A percentile compares a stretch with the other conserved stretches of the same genome.
These are phyloP conservation scores for Pseudocercospora musae DNA, from an alignment of 2,329 filamentous ascomycete genomes.

Conservation along the genomic window DNA sequence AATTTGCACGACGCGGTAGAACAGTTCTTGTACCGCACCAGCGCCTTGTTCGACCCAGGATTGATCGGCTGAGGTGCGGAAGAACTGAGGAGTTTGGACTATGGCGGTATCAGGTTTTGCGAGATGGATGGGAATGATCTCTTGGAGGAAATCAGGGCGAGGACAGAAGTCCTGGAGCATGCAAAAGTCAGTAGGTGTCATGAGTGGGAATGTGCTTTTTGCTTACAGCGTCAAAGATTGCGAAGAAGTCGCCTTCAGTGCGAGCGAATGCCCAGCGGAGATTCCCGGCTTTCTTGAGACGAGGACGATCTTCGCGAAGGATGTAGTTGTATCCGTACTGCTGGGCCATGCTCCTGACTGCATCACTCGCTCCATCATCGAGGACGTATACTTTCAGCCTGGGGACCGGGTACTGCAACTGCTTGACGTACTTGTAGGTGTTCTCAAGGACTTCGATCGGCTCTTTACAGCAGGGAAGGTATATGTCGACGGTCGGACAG, in stretches of 20 bases:
- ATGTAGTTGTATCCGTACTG: conserved; percentile 41
- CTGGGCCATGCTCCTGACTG: conserved; percentile 34
- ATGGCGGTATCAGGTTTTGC: conserved; percentile 41
- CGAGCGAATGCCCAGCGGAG: conserved; percentile 42
- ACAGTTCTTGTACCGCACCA: conserved; percentile 43
- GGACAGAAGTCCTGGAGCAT: conserved; percentile 40
- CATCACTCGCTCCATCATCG: conserved; percentile 39
- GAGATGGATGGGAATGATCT: conserved; percentile 41
- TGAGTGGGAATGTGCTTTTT: neutral
- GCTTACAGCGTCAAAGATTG: conserved; percentile 40
- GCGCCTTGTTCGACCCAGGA: conserved; percentile 47
- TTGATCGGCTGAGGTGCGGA: conserved; percentile 40
- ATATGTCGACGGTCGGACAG: conserved; percentile 43
- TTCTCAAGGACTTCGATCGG: conserved; percentile 42
- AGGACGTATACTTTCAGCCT: conserved; percentile 42
- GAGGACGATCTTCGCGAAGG: conserved; percentile 42
- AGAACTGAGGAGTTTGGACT: conserved; percentile 45
- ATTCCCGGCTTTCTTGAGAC: conserved; percentile 45
- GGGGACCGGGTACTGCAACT: conserved; percentile 38
- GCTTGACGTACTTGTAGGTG: conserved; percentile 37
- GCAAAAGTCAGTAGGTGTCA: neutral
- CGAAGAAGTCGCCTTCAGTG: conserved; percentile 42
- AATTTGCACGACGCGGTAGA: conserved; percentile 45
- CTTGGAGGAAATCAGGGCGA: conserved; percentile 40
- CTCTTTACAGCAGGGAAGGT: conserved; percentile 44